Evolutionary conservation across 306 rosid species (phyloP).

Genomic region (Castanopsis chinensis): DNA sequence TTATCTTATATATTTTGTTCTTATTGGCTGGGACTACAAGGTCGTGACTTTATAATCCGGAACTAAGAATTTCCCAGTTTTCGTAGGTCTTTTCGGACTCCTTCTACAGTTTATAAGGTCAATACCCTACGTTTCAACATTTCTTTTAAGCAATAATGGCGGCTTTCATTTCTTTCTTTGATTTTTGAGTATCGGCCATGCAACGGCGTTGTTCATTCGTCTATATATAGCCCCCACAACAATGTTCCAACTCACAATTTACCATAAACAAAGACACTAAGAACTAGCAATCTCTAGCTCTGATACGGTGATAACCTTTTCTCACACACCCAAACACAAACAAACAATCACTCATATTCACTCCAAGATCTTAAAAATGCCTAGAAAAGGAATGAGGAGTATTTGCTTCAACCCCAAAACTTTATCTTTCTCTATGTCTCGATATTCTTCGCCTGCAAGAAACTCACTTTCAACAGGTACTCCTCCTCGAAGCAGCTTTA

Average conservation of each 20-base stretch:
- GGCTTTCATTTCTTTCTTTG: background rate
- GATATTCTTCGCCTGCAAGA: conserved; percentile 26
- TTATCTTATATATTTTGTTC: too few species aligned
- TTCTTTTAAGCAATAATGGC: background rate
- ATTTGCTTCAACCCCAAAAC: conserved; percentile 41
- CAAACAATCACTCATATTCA: background rate
- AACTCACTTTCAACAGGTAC: conserved; percentile 22
- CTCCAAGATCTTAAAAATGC: conserved; percentile 26
- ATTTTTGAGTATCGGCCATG: too few species aligned
- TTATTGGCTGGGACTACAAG: too few species aligned
- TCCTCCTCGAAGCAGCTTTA: conserved; percentile 10
- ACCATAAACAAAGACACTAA: too few species aligned
- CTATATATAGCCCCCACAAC: too few species aligned
- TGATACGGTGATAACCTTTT: background rate
- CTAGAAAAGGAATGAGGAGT: conserved; percentile 54
- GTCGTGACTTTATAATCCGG: too few species aligned
- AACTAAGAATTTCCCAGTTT: too few species aligned
- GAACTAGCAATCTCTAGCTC: background rate
- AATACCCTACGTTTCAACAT: too few species aligned
- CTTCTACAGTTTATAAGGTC: too few species aligned
- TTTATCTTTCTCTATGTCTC: conserved; percentile 27
- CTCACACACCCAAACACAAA: background rate
- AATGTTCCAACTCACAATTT: too few species aligned
- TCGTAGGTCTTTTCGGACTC: too few species aligned
- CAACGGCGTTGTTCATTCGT: too few species aligned